These are phyloP conservation scores for Brettanomyces naardenensis DNA, from an alignment of 805 yeast genomes.

Conservation along the genomic window DNA sequence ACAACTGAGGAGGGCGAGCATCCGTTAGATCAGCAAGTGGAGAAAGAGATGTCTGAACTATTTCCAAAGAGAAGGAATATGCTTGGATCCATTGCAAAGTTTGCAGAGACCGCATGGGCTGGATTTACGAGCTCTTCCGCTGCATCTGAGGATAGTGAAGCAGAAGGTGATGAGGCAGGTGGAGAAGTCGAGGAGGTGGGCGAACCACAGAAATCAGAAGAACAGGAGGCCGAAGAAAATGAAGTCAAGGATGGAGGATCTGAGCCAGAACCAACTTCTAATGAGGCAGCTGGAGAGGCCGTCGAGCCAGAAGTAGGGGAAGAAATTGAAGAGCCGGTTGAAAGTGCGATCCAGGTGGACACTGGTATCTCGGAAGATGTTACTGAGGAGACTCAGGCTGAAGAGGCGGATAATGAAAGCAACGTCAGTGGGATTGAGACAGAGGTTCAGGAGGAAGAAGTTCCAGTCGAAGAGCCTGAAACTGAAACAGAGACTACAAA, in stretches of 20 bases:
- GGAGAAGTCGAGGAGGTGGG: no score
- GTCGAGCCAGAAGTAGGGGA: conserved; percentile 7
- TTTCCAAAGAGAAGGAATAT: background rate
- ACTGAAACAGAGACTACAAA: no score
- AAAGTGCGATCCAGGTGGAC: background rate
- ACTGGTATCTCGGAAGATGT: background rate
- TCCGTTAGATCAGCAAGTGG: conserved; percentile 2
- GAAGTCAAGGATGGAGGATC: conserved; percentile 7
- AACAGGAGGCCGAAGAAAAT: conserved; percentile 4
- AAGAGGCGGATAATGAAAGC: background rate
- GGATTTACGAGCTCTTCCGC: background rate
- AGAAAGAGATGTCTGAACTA: conserved; percentile 1
- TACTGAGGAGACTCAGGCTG: background rate
- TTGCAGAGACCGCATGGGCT: background rate
- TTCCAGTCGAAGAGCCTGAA: no score
- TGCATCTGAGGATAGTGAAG: conserved; percentile 3
- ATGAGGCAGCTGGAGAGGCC: conserved; percentile 1
- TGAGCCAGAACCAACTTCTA: conserved; percentile 1
- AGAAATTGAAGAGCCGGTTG: background rate
- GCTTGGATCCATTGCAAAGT: background rate
- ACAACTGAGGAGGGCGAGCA: conserved; percentile 1
- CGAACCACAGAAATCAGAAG: no score
- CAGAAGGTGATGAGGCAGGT: conserved; percentile 1
- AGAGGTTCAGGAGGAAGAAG: no score
- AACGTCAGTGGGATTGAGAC: no score